Evolutionary conservation across 2,329 filamentous ascomycete species (phyloP), one percentile per base, ranked within the genome.

Genomic region (Pseudogymnoascus sp.): DNA sequence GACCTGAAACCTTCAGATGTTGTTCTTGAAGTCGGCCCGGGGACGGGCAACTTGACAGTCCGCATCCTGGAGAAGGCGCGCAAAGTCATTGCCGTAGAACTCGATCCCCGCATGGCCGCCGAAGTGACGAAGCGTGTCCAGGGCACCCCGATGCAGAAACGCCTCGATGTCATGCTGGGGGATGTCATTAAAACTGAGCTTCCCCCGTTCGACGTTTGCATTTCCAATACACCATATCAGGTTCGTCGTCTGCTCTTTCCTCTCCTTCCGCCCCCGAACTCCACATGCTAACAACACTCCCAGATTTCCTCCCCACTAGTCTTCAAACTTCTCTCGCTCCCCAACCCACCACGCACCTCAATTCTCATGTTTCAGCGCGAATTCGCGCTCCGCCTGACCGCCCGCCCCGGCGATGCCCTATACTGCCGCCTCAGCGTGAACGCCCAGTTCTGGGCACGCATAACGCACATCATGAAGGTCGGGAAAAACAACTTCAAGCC

Each of bases 351-450:
- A 0, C 81, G 93, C 35, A 87, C 86, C 65, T 93, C 89, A 70
- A 85, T 97, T 68, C 91, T 97, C 77, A 96, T 96, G 92, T 95
- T 96, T 72, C 93, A 97, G 79, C 87, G 92, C 72, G 93, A 97
- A 78, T 97, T 97, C 72, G 93, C 93, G 17, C 87, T 96, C 75
- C 86, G 93, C 40, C 80, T 97, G 36, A 93, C 96, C 64, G 95
- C 95, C 13, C 87, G 88, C 50, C 91, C 93, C 0, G 91, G 91
- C 8, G 93, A 97, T 73, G 84, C 91, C 62, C 84, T 97, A 8
- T 97, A 97, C 80, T 92, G 87, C 68, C 84, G 95, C n/a, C 81
- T 97, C 26, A 90, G 86, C 1, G 93, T 96, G 64, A 97, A 97
- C 71, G 91, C 90, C 17, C 93, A 97, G 74, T 96, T 97, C 82